These are phyloP conservation scores for Gastroboletus turbinatus DNA, from an alignment of 1,284 basidiomycete species.

Conservation along the genomic window DNA sequence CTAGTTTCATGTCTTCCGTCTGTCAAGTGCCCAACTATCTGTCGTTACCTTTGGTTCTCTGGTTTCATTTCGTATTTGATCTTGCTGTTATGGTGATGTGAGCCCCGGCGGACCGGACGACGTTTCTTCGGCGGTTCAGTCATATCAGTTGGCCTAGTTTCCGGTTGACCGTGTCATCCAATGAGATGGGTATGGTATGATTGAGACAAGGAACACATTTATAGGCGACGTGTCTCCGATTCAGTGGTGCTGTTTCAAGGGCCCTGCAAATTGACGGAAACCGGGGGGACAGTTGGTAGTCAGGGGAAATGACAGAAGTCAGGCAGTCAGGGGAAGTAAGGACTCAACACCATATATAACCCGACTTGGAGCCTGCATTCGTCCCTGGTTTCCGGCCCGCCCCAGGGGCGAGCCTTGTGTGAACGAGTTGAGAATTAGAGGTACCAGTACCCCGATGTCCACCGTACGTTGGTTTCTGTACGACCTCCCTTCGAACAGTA, in stretches of 20 bases:
- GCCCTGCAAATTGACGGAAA: no score
- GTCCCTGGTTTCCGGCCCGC: not conserved
- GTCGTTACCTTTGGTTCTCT: not conserved
- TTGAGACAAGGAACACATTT: not conserved
- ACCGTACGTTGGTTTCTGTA: not conserved
- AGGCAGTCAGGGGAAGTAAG: not conserved
- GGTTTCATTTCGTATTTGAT: slow-evolving; percentile 2
- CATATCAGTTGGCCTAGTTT: no score
- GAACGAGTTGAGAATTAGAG: not conserved
- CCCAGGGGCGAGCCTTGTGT: not conserved
- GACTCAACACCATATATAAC: no score
- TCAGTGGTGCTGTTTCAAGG: not conserved
- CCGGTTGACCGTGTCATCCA: not conserved
- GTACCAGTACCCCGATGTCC: not conserved
- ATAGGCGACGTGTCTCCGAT: not conserved
- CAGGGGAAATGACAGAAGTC: not conserved
- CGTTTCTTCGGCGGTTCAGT: not conserved
- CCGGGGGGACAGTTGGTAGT: not conserved
- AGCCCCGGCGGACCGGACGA: not conserved
- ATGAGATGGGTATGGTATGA: not conserved
- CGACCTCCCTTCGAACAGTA: not conserved
- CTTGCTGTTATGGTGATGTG: not conserved
- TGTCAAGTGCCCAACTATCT: not conserved
- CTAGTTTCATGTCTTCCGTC: not conserved
- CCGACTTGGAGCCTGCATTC: not conserved